Conservation (phyloP, 2,329 filamentous ascomycete genomes). For the Ascochyta fabae region DNA sequence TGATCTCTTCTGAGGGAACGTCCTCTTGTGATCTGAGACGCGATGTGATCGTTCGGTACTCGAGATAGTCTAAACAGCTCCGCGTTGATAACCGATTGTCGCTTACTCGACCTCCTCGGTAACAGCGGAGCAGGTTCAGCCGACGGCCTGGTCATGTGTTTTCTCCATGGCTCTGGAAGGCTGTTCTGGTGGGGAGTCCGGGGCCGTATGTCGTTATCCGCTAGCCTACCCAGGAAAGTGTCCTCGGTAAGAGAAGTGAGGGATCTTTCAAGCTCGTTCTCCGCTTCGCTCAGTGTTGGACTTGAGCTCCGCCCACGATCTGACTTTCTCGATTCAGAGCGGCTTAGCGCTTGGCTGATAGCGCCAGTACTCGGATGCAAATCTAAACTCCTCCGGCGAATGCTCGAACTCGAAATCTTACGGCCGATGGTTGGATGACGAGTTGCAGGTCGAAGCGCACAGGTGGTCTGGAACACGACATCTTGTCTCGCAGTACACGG, state of each 20-base stretch:
- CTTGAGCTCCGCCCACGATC: constrained; percentile 33
- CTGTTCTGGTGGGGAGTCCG: constrained; percentile 30
- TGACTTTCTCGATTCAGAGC: constrained; percentile 27
- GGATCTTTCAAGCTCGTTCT: constrained; percentile 46
- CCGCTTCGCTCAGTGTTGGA: constrained; percentile 57
- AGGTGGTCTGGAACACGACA: constrained; percentile 37
- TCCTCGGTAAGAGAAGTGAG: constrained; percentile 39
- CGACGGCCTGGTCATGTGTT: constrained; percentile 15
- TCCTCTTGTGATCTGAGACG: constrained; percentile 34
- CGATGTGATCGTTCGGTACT: constrained; percentile 40
- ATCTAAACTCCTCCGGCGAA: constrained; percentile 21
- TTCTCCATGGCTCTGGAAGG: constrained; percentile 10
- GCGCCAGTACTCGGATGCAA: constrained; percentile 27
- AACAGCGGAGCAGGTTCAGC: constrained; percentile 41
- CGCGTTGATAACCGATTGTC: constrained; percentile 35
- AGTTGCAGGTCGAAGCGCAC: constrained; percentile 21
- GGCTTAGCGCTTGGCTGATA: constrained; percentile 32
- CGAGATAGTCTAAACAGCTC: constrained; percentile 30
- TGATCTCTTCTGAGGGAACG: constrained; percentile 24
- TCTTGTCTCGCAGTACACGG: constrained; percentile 33
- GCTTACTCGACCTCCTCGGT: constrained; percentile 52
- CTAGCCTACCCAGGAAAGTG: constrained; percentile 50
- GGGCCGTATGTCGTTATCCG: constrained; percentile 40
- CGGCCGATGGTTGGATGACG: constrained; percentile 28
- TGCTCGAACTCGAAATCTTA: constrained; percentile 29